Base-by-base conservation (phyloP, 1,284 basidiomycete genomes). In the Athelia psychrophila region DNA sequence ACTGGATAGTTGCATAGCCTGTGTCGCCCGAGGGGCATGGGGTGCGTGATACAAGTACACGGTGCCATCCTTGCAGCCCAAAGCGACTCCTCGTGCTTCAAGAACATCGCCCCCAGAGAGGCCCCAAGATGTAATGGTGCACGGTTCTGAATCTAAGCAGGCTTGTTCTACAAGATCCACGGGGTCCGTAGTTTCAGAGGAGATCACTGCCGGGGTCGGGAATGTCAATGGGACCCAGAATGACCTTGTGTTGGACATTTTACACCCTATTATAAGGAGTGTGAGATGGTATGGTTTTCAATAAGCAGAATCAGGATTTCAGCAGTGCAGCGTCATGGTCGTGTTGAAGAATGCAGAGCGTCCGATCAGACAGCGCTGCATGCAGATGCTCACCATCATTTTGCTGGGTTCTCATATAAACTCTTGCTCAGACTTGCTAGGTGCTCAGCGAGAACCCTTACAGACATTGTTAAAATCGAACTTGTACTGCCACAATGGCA, bases 21-120 rank as follows among this genome's bases (percentile, higher is more conserved):
- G 53, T n/a, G 23, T 38, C 48, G 25, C 36, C 44, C 24, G 38
- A 33, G 42, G 47, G 36, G 13, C 13, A 8, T n/a, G 24, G 16
- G 44, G n/a, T 24, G 44, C 9, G 20, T 51, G 58, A 48, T 73
- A 64, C 45, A 72, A 35, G 51, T 61, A 73, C 30, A 73, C 48
- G 9, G 67, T 66, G 18, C 72, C 72, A 49, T 74, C 70, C 24
- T 61, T 54, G 49, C 69, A 71, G 2, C 71, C 72, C 13, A 69
- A 49, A 1, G 58, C 65, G 8, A 61, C 57, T 3, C 60, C 63
- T 22, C 51, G 55, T 6, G 50, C 48, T 12, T 9, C 44, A 3
- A 35, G 48, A 5, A 46, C 3, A 1, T 52, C 6, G n/a, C n/a
- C 25, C 40, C 25, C 44, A 20, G 18, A 47, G 16, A 49, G 24